Base-by-base conservation (phyloP, 2,329 filamentous ascomycete species). In the Pseudocercospora macadamiae region DNA sequence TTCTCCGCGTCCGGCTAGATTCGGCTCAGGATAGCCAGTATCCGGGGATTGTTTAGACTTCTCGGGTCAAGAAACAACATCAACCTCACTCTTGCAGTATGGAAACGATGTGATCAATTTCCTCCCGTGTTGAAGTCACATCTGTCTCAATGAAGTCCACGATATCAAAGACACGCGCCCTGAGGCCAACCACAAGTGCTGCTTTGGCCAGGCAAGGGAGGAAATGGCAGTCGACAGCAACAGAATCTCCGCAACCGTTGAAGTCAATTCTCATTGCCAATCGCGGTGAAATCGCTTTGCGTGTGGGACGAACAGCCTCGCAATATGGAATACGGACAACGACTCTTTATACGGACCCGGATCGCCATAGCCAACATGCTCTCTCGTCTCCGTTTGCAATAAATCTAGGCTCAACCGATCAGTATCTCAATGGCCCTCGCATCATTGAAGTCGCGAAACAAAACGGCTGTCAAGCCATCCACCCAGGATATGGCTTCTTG, bases 401-500 rank as follows among this genome's bases (percentile, higher is more conserved):
- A 48, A 92, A 91, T 63, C 84, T 99, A 9, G 93, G 93, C 19
- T 85, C 88, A 6, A 86, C 91, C 14, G 89, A 89, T 49, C 92
- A 89, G 54, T 99, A 99, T 73, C 86, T 99, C 39, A 93, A 99
- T 74, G 93, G 93, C 57, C 90, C 96, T 70, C 87, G 90, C 63
- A 97, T 99, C 72, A 93, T 99, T 63, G 83, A 86, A 25, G 86
- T 96, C 59, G 95, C 93, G 12, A 92, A 93, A 77, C 82, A 89
- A 68, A 86, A 93, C 70, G 89, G 89, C 42, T 97, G 96, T 70
- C 86, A 93, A 73, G 93, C 91, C 3, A 88, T 99, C 66, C 95
- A 99, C 75, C 95, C 95, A 0, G 95, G 95, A 21, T 99, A 99
- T 78, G 95, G 95, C 42, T 99, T 88, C 73, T 79, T 97, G 65